Conservation (phyloP, 495 filamentous ascomycete genomes). For the Aspergillus campestris region DNA sequence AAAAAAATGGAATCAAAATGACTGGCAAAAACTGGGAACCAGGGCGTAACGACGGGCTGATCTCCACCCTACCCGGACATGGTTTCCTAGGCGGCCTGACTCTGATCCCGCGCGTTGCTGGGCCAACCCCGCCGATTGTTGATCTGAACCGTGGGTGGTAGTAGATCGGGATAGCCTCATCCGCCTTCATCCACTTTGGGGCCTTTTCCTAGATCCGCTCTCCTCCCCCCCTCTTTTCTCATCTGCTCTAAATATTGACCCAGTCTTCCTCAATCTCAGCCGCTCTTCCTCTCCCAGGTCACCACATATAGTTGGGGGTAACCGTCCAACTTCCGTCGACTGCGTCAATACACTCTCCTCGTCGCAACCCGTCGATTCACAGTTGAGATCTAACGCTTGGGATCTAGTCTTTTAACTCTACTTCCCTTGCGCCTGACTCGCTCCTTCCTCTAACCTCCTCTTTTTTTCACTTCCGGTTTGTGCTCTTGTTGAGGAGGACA, state of each 20-base stretch:
- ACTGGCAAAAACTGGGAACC: not conserved
- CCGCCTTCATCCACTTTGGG: conserved; percentile 13
- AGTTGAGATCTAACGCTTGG: conserved; percentile 10
- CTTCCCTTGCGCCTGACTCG: conserved; percentile 13
- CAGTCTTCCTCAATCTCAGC: no score
- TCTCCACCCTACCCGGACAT: conserved; percentile 12
- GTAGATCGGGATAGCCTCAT: conserved; percentile 30
- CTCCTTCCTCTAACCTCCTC: conserved; percentile 8
- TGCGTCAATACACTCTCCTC: not conserved
- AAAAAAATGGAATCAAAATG: no score
- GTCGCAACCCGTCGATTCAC: conserved; percentile 2
- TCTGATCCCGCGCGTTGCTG: conserved; percentile 22
- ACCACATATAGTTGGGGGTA: no score
- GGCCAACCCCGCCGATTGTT: conserved; percentile 38
- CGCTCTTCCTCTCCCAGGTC: no score
- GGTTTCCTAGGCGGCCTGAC: conserved; percentile 29
- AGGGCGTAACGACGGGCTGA: conserved; percentile 9
- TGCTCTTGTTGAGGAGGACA: conserved; percentile 18
- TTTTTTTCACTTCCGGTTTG: conserved; percentile 11
- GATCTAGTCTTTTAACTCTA: conserved; percentile 4
- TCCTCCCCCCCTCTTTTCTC: conserved; percentile 1
- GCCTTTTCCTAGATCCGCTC: conserved; percentile 18
- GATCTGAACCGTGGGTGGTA: conserved; percentile 33
- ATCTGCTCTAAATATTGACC: no score
- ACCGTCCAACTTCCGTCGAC: no score